Evolutionary conservation across 331 rosid genomes (phyloP).

Genomic region (Quercus tomentella): DNA sequence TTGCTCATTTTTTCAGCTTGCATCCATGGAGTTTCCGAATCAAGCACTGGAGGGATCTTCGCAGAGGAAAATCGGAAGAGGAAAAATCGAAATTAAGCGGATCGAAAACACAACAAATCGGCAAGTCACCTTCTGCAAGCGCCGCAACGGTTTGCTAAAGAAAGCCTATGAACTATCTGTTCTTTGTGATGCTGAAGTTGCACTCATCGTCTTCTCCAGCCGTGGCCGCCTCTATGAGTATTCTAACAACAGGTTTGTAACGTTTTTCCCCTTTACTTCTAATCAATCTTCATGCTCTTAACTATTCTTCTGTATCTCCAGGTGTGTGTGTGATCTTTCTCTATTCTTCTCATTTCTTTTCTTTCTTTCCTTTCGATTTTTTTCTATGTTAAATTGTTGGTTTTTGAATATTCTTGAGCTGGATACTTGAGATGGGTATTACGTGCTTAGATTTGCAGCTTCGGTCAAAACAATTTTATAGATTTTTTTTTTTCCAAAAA

Average conservation of each 20-base stretch:
- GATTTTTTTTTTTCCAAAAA: background rate
- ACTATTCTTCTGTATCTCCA: too few relatives aligned
- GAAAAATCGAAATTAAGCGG: conserved; percentile 84
- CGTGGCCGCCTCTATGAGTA: conserved; percentile 93
- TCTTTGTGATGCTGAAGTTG: conserved; percentile 90
- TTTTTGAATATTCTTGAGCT: too few relatives aligned
- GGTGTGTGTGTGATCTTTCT: too few relatives aligned
- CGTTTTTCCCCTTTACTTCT: too few relatives aligned
- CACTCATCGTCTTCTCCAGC: conserved; percentile 81
- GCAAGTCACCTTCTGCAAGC: conserved; percentile 87
- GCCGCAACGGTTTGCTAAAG: conserved; percentile 85
- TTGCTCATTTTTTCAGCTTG: conserved; percentile 10
- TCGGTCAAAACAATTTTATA: background rate
- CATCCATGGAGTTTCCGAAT: conserved; percentile 52
- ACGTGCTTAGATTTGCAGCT: background rate
- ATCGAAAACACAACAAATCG: conserved; percentile 86
- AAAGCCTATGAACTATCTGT: conserved; percentile 89
- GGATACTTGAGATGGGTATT: background rate
- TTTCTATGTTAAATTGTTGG: background rate
- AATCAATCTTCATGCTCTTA: too few relatives aligned
- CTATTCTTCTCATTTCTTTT: background rate
- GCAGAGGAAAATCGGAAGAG: conserved; percentile 78
- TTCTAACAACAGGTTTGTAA: conserved; percentile 65
- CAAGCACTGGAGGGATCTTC: conserved; percentile 60
- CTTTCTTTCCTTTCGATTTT: background rate